Conservation (phyloP, 192 early-diverging fungal genomes). For the Ambispora gerdemannii region DNA sequence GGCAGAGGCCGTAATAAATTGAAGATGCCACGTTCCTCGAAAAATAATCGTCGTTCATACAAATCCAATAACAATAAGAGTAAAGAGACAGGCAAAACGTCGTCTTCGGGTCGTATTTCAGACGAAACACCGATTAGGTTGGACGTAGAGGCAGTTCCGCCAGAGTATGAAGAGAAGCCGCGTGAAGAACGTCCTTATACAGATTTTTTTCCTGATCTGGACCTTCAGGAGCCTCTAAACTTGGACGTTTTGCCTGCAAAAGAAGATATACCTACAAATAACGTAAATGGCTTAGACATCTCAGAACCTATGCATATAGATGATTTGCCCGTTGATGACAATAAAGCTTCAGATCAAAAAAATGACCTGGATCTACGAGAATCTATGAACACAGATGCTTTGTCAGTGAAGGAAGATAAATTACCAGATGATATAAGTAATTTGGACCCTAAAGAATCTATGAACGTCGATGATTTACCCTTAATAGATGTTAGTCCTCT, state of each 20-base stretch:
- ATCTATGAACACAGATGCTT: no score
- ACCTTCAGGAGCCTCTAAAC: constrained; percentile 47
- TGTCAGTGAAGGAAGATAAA: no score
- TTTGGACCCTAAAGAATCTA: no score
- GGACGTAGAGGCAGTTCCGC: background rate
- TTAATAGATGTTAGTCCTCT: no score
- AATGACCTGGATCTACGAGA: background rate
- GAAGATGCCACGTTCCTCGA: background rate
- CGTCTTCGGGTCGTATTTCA: background rate
- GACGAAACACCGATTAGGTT: background rate
- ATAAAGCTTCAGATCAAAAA: background rate
- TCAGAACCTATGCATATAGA: background rate
- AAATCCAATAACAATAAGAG: background rate
- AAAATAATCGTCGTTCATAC: background rate
- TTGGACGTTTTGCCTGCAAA: constrained; percentile 16
- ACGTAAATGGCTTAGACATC: background rate
- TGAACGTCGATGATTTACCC: no score
- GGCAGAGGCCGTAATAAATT: background rate
- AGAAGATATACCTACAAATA: background rate
- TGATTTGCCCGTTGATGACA: background rate
- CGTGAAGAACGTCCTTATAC: constrained; percentile 81
- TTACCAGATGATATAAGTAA: no score
- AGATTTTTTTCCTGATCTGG: constrained; percentile 80
- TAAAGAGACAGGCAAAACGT: background rate
- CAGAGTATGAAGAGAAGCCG: constrained; percentile 52